Evolutionary conservation across 163 green algal species (phyloP), one percentile per base, ranked within the genome.

Genomic region (Chlamydomonas reinhardtii): DNA sequence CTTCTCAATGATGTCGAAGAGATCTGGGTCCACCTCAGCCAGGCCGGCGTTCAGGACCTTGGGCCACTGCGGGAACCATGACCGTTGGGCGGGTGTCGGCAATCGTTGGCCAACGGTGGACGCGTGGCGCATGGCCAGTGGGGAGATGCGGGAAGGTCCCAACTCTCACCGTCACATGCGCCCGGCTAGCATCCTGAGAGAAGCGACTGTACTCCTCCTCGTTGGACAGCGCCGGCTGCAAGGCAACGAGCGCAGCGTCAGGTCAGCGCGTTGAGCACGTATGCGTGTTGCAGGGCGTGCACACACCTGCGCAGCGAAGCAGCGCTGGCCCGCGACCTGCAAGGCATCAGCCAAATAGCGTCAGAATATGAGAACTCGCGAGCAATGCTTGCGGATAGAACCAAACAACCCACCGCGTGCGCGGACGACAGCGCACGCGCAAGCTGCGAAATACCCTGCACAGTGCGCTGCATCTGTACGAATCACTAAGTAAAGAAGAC

Each of bases 1-100:
- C 56, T 98, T 95, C 89, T 98, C 94, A 59, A 99, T 99, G 91
- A 99, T 99, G 85, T 97, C 96, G 64, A 90, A 93, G 66, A 99
- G 91, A 91, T 99, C 97, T 2, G 98, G 98, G 91, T 99, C 98
- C 17, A 99, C 92, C 62, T 98, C 94, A 0, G 83, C 78, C 29
- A 99, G 91, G 0, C 91, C 62, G 8, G 91, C 87, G 82, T 99
- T 99, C 20, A 99, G 93, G 32, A 91, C 74, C 86, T 93, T 93
- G 75, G 92, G 92, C 92, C 90, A 92, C 87, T 93, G 90, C 76
- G 39, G 31, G 80, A 34, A 74, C 66, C 70, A 52, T 65, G 52
- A 29, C 31, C 19, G 39, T 27, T 69, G 35, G 76, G 73, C n/a
- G 27, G 64, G 37, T 16, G 19, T 16, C 34, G 9, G 32, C 59